These are phyloP conservation scores for Raphanus sativus DNA, from an alignment of 345 rosid genomes.

Conservation along the genomic window DNA sequence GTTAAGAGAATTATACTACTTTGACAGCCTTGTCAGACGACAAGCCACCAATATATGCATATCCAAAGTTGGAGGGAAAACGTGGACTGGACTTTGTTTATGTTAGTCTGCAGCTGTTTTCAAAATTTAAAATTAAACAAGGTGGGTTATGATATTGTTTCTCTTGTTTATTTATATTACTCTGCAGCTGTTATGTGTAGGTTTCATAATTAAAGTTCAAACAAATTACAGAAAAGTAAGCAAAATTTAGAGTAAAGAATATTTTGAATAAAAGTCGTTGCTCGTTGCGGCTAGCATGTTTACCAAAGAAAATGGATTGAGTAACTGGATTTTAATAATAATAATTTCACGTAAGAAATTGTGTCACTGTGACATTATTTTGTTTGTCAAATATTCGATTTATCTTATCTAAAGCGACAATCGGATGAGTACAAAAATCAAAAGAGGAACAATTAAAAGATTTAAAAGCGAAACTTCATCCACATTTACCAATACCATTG, in stretches of 20 bases:
- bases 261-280: constrained; percentile 17
- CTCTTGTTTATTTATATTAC: background rate
- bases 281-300: constrained; percentile 12
- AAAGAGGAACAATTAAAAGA: background rate
- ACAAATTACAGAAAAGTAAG: background rate
- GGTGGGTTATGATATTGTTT: background rate
- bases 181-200: background rate
- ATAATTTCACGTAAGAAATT: constrained; percentile 1
- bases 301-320: constrained; percentile 10
- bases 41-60: background rate
- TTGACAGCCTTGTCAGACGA: constrained; percentile 1
- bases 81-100: background rate
- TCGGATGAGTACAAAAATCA: constrained; percentile 14
- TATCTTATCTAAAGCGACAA: background rate
- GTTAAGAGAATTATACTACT: background rate
- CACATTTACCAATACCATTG: background rate
- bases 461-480: background rate
- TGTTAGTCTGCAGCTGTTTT: background rate
- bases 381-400: background rate
- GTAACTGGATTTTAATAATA: background rate
- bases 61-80: background rate
- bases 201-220: background rate
- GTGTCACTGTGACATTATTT: background rate
- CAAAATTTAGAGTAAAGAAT: background rate
- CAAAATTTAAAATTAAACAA: background rate